Evolutionary conservation across 2,329 filamentous ascomycete species (phyloP).

Genomic region (Fusarium kyushuense): DNA sequence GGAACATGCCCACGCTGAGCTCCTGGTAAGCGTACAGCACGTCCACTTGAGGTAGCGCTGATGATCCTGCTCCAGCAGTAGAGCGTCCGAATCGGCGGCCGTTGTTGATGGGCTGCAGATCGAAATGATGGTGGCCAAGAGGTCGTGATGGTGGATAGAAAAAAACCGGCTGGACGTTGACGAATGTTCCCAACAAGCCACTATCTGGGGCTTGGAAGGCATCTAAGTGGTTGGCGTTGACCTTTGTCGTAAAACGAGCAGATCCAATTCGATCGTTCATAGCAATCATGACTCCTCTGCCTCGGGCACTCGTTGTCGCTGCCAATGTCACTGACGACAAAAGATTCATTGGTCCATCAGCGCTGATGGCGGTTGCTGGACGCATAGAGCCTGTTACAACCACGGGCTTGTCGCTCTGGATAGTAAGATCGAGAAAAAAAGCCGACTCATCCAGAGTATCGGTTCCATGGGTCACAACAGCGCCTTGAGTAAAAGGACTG

Average conservation of each 20-base stretch:
- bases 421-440: conserved; percentile 71
- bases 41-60: conserved; percentile 65
- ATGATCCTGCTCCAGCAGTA: conserved; percentile 8
- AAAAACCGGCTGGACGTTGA: conserved; percentile 70
- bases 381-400: conserved; percentile 73
- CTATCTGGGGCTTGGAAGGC: conserved; percentile 70
- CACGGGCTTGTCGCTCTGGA: conserved; percentile 69
- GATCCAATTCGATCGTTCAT: conserved; percentile 71
- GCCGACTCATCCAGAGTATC: conserved; percentile 74
- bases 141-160: conserved; percentile 67
- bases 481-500: conserved; percentile 58
- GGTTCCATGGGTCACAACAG: conserved; percentile 73
- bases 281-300: conserved; percentile 69
- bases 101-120: conserved; percentile 46
- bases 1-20: conserved; percentile 61
- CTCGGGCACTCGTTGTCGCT: conserved; percentile 56
- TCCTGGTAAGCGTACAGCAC: conserved; percentile 68
- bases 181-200: conserved; percentile 68
- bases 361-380: conserved; percentile 70
- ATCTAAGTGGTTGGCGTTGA: conserved; percentile 71
- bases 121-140: conserved; percentile 59
- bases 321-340: conserved; percentile 70
- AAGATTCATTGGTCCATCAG: conserved; percentile 73
- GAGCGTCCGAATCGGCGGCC: conserved; percentile 22
- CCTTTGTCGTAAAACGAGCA: conserved; percentile 71